A percentile compares a stretch with the other conserved stretches of the same genome.
phyloP scores from a whole-genome alignment of 2,329 filamentous ascomycete genomes.

The Claviceps africana region DNA sequence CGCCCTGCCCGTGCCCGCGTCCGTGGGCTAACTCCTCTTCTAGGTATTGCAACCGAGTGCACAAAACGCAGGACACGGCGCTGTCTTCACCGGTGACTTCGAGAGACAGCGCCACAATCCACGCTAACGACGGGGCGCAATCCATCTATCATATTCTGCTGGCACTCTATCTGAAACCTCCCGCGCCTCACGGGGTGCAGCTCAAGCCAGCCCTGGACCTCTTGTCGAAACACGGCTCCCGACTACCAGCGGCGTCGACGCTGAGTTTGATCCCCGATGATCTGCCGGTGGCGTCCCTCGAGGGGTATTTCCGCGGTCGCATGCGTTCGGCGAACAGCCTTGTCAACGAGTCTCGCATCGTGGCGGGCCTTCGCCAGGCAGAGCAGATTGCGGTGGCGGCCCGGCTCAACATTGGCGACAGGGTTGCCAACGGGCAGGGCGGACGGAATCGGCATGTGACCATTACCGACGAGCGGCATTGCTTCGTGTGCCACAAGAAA shows the following conservation, averaged over 20 bases:
- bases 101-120: conserved; percentile 19
- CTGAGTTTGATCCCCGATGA: conserved; percentile 71
- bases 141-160: conserved; percentile 90
- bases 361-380: conserved; percentile 61
- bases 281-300: conserved; percentile 64
- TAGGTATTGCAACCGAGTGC: conserved; percentile 79
- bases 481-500: conserved; percentile 84
- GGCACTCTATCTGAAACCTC: conserved; percentile 75
- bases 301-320: conserved; percentile 81
- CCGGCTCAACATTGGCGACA: conserved; percentile 58
- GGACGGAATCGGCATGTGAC: conserved; percentile 54
- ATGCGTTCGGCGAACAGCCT: conserved; percentile 76
- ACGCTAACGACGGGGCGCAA: conserved; percentile 39
- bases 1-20: no score
- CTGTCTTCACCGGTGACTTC: conserved; percentile 20
- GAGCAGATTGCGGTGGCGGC: conserved; percentile 68
- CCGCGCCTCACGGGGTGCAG: conserved; percentile 55
- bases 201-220: conserved; percentile 71
- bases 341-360: conserved; percentile 66
- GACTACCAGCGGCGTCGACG: conserved; percentile 75
- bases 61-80: conserved; percentile 43
- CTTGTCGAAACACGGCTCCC: conserved; percentile 82
- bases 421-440: conserved; percentile 34
- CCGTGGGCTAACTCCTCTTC: conserved; percentile 10
- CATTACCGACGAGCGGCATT: conserved; percentile 77